These are phyloP conservation scores for Ustilago trichophora DNA, from an alignment of 1,284 basidiomycete species.

Conservation along the genomic window DNA sequence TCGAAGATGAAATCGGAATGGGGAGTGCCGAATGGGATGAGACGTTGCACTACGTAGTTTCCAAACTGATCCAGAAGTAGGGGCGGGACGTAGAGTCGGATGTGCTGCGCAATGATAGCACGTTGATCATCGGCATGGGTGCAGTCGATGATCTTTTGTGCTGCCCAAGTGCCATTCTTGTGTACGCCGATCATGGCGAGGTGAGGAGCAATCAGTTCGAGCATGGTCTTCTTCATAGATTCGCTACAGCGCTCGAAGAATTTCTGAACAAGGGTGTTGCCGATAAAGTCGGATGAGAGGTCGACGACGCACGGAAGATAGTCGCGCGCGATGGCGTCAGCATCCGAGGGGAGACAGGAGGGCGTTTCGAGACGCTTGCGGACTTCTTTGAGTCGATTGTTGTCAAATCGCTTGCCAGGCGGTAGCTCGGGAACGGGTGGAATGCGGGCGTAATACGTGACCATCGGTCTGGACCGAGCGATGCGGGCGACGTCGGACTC, in stretches of 20 bases:
- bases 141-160: constrained; percentile 88
- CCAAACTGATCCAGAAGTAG: constrained; percentile 94
- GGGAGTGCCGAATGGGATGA: constrained; percentile 87
- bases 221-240: constrained; percentile 81
- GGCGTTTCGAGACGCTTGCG: constrained; percentile 87
- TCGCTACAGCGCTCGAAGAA: constrained; percentile 89
- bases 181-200: constrained; percentile 97
- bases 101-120: constrained; percentile 81
- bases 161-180: constrained; percentile 99
- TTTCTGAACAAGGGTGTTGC: constrained; percentile 96
- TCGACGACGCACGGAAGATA: constrained; percentile 83
- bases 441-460: constrained; percentile 59
- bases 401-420: constrained; percentile 76
- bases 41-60: constrained; percentile 97
- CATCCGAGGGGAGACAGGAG: constrained; percentile 82
- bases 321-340: constrained; percentile 87
- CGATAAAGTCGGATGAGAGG: constrained; percentile 95
- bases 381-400: constrained; percentile 86
- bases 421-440: constrained; percentile 57
- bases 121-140: constrained; percentile 89
- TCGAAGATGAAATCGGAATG: constrained; percentile 95
- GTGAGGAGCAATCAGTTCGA: constrained; percentile 91
- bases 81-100: constrained; percentile 90
- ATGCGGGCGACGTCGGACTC: constrained; percentile 30
- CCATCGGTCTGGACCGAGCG: constrained; percentile 78